Conservation (phyloP, 768 basidiomycete species). For the Leccinum subgranulosum region DNA sequence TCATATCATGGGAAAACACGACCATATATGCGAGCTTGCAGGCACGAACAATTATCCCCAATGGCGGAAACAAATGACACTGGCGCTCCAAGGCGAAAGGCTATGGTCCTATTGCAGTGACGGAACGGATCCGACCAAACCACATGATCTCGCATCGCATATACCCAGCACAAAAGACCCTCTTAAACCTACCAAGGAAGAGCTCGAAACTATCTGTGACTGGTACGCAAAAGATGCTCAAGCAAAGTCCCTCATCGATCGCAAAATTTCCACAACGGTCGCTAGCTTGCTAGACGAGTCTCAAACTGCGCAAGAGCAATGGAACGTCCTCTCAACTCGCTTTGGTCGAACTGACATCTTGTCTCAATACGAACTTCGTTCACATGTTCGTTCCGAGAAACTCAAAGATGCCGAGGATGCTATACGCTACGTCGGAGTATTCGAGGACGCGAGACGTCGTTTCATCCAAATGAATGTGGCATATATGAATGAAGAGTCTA, state of each 20-base stretch:
- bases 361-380: not conserved
- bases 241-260: not conserved
- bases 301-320: not conserved
- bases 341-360: not conserved
- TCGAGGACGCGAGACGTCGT: not conserved
- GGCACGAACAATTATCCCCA: not conserved
- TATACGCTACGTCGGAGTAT: accelerated
- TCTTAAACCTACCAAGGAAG: not conserved
- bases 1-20: not conserved
- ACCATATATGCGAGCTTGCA: not conserved
- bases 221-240: not conserved
- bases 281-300: accelerated
- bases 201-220: not conserved
- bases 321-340: accelerated
- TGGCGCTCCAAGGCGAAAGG: not conserved
- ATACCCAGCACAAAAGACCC: accelerated
- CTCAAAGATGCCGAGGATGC: not conserved
- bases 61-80: not conserved
- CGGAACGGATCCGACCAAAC: not conserved
- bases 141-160: not conserved
- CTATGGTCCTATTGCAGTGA: not conserved
- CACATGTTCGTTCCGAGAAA: accelerated
- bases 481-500: not conserved
- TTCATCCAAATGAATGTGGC: not conserved
- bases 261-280: not conserved